Evolutionary conservation across 768 basidiomycete genomes (phyloP), one percentile per base, ranked within the genome.

Genomic region (Kwoniella mangroviensis): DNA sequence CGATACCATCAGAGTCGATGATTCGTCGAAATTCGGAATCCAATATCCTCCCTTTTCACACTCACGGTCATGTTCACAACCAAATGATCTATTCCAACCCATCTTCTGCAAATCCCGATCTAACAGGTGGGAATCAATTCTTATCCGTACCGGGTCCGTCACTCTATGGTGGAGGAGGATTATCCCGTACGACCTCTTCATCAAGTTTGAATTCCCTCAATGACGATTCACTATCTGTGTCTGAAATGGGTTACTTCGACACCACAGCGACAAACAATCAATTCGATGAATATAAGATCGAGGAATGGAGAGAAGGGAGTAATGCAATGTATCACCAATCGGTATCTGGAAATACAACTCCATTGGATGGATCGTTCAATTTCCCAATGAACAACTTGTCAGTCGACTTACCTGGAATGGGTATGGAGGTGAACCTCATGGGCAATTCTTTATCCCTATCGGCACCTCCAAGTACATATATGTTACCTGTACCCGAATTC

Each of bases 1-100:
- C 54, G n/a, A 17, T 26, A 24, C 19, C 59, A 2, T 28, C 22
- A 13, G 59, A 69, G 22, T 34, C 53, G 15, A 69, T 69, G 68
- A 41, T 57, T 26, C 68, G 68, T 12, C 22, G 68, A 43, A 69
- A 69, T 40, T 63, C 62, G 24, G 68, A 69, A 49, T 63, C 62
- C 5, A 64, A 69, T 34, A 63, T 69, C n/a, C 21, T 42, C 0
- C 19, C 12, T 51, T 41, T 9, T 40, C 28, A 21, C 11, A 52
- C 22, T 4, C 45, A 15, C 15, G 15, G 28, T 2, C 12, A 19
- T 42, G 13, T 42, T 13, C 51, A 17, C 34, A 28, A 17, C 17
- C 24, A 42, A 41, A 40, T 61, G 51, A 28, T 60, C 10, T 68
- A 52, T 22, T 62, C 67, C 10, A 53, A 54, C 26, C 67, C 59